phyloP scores from a whole-genome alignment of 2,329 filamentous ascomycete genomes.

The Ophiostoma quercus region DNA sequence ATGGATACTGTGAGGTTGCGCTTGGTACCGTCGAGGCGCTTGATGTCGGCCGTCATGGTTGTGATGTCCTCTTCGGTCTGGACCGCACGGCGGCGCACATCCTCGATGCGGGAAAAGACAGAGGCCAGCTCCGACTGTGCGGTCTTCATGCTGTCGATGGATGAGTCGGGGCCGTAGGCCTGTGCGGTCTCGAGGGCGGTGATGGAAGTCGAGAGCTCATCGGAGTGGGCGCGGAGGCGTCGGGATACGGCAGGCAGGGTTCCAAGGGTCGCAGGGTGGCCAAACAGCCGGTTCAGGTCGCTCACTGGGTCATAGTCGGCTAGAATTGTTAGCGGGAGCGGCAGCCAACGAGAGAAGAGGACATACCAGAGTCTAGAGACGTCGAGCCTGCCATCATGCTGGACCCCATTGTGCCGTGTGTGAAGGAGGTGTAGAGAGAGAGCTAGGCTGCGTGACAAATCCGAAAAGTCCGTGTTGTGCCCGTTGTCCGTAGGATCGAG shows the following conservation, averaged over 20 bases:
- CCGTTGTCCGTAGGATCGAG: background rate
- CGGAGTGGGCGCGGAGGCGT: slow-evolving; percentile 67
- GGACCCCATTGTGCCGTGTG: slow-evolving; percentile 23
- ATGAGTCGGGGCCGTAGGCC: slow-evolving; percentile 78
- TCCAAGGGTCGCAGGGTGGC: slow-evolving; percentile 76
- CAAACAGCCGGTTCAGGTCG: slow-evolving; percentile 90
- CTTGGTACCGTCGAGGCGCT: slow-evolving; percentile 93
- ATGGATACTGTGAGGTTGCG: slow-evolving; percentile 93
- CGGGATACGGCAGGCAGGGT: slow-evolving; percentile 70
- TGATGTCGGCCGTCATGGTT: slow-evolving; percentile 98
- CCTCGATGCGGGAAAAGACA: slow-evolving; percentile 92
- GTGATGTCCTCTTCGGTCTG: slow-evolving; percentile 95
- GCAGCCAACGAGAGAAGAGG: background rate
- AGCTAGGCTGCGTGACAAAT: background rate
- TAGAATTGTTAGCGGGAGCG: slow-evolving; percentile 12
- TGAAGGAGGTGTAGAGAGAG: background rate
- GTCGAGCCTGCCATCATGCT: slow-evolving; percentile 23
- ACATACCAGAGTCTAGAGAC: slow-evolving; percentile 28
- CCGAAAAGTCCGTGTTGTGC: no score
- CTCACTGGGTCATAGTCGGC: slow-evolving; percentile 62
- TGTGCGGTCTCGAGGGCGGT: slow-evolving; percentile 67
- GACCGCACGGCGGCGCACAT: slow-evolving; percentile 79
- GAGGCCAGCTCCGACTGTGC: slow-evolving; percentile 84
- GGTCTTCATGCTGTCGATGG: slow-evolving; percentile 82
- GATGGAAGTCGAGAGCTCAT: slow-evolving; percentile 78